Base-by-base conservation (phyloP, 1,139 yeast genomes). In the Meyerozyma athensensis region DNA sequence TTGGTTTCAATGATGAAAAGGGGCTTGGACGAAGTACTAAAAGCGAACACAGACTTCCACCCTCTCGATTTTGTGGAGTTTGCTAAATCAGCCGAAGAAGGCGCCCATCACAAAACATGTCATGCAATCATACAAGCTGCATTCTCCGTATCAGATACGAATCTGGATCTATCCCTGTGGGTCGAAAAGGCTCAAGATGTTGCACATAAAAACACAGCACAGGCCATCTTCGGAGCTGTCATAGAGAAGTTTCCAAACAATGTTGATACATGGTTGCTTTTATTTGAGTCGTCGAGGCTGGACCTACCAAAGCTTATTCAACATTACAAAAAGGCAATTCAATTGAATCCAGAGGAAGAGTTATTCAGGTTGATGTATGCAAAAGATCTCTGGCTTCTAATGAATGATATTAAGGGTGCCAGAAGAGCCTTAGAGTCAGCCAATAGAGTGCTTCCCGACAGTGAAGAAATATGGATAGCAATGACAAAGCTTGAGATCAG, bases 351-450 rank as follows among this genome's bases (percentile, higher is more conserved):
- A 0, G 48, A 60, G 1, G 56, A 62, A 17, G 77, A 74, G 22
- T 50, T 73, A 4, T 68, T 87, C 38, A 71, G 79, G 61, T 58
- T 87, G 39, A 75, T 82, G 79, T 86, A 76, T 53, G 85, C 95
- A 0, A 80, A 81, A 44, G 94, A 85, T 48, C 65, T 71, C 41
- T 78, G 87, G 80, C 60, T 62, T 19, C 38, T 63, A 26, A 65
- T 54, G 2, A 61, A 68, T 1, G 79, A 84, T 47, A 50, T 72
- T 1, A 57, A 51, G 0, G 69, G 65, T 2, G 86, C 96, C 0
- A 63, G 82, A 39, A 50, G 53, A 0, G 72, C 86, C 2, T 59
- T 87, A 5, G 52, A 61, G 4, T 57, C 65, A 8, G 84, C 85
- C 0, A 56, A 74, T 33, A 51, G 63, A 4, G 41, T 30, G 1